phyloP scores from a whole-genome alignment of 768 basidiomycete species.

The Rhizopogon vulgaris region DNA sequence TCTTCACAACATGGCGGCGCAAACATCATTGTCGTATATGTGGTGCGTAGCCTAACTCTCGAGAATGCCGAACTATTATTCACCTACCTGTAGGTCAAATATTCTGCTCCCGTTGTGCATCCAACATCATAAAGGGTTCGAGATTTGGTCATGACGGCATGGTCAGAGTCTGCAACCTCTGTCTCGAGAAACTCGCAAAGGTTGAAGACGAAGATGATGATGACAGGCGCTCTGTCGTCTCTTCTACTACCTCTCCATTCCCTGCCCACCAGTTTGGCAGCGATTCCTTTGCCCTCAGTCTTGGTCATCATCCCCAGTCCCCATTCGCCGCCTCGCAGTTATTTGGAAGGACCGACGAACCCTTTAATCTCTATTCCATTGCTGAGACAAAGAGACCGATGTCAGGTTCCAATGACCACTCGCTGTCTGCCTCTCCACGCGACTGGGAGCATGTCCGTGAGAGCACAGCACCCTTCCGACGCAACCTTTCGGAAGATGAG shows the following conservation, averaged over 20 bases:
- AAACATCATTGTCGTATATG: conserved; percentile 99
- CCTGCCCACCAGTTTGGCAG: conserved; percentile 72
- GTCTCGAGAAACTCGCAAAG: conserved; percentile 85
- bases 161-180: conserved; percentile 93
- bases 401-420: conserved; percentile 46
- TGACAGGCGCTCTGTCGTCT: conserved; percentile 74
- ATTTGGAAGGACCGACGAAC: conserved; percentile 72
- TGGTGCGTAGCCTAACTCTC: conserved; percentile 40
- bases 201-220: conserved; percentile 90
- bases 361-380: conserved; percentile 78
- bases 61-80: not conserved
- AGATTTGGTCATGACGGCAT: conserved; percentile 94
- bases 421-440: conserved; percentile 43
- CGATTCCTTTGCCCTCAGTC: conserved; percentile 30
- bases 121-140: conserved; percentile 90
- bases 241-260: conserved; percentile 62
- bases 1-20: conserved; percentile 90
- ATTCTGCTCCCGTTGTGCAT: conserved; percentile 95
- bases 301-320: conserved; percentile 64
- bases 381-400: conserved; percentile 61
- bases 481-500: conserved; percentile 72
- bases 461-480: conserved; percentile 69
- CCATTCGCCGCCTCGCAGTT: conserved; percentile 86
- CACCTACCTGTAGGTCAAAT: conserved; percentile 67
- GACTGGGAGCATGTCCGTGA: conserved; percentile 45